Base-by-base conservation (phyloP, 2,329 filamentous ascomycete species). In the Epichloe scottii region DNA sequence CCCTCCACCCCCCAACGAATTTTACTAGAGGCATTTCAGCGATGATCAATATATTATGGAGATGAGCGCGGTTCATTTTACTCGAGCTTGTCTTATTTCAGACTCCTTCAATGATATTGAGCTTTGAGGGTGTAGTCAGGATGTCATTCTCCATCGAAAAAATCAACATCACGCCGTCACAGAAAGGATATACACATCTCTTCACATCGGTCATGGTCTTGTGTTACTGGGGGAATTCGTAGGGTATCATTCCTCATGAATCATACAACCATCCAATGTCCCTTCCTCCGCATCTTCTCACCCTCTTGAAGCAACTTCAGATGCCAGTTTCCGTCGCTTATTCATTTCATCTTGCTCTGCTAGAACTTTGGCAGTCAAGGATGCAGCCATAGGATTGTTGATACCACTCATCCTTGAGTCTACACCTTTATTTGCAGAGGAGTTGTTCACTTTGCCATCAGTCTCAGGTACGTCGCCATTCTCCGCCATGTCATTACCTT, bases 301-400 rank as follows among this genome's bases (percentile, higher is more conserved):
- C 6, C 46, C 50, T 21, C 52, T 46, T 41, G 52, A 51, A 10
- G 47, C 37, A 14, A 33, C 49, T 30, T 48, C 55, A n/a, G 65
- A 58, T 1, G 62, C 81, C 58, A 89, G 60, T 62, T 87, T 95
- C 54, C 87, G 75, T 57, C 84, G 74, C 69, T 91, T 95, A 57
- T 89, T 89, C 51, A 79, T 76, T 60, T 85, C 82, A 48, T 91
- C 86, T 64, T 96, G 88, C 61, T 97, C 91, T 23, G 85, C 84
- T 26, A 97, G 66, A 0, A 98, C 90, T 58, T 84, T 89, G 0
- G 86, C 87, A 0, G 91, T 95, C 42, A 98, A 69, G 3, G 82
- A 85, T 0, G 91, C 90, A 0, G 93, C 93, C 51, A 87, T 79
- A 0, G 87, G 74, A 59, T 97, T 95, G 65, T 95, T 95, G 66